Evolutionary conservation across 75 land plant species (phyloP).

Genomic region (Pinus albicaulis): DNA sequence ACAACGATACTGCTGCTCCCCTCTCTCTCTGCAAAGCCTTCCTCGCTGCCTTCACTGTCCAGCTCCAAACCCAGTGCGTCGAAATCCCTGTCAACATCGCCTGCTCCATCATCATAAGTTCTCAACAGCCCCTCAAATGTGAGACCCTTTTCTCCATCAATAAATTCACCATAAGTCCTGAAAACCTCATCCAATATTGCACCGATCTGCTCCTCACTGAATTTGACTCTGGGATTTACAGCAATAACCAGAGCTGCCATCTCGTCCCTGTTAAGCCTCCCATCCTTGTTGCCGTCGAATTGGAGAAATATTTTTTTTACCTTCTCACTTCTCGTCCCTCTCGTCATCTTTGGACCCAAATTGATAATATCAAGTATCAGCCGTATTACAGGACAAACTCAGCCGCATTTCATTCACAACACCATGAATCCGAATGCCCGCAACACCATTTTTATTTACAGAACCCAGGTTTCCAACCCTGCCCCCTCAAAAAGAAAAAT

Average conservation of each 20-base stretch:
- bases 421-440: no score
- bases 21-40: slow-evolving; percentile 30
- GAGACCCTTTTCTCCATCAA: slow-evolving; percentile 72
- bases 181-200: slow-evolving; percentile 99
- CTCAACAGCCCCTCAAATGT: slow-evolving; percentile 80
- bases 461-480: no score
- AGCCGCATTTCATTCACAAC: no score
- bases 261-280: slow-evolving; percentile 84
- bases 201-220: slow-evolving; percentile 88
- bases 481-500: no score
- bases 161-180: slow-evolving; percentile 89
- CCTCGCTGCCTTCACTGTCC: slow-evolving; percentile 32
- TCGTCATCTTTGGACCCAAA: no score
- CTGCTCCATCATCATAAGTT: slow-evolving; percentile 98
- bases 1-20: slow-evolving; percentile 19
- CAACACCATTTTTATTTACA: no score
- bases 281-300: slow-evolving; percentile 82
- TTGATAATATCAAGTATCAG: no score
- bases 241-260: slow-evolving; percentile 97
- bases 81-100: slow-evolving; percentile 98
- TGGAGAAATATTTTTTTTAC: slow-evolving; percentile 83
- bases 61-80: slow-evolving; percentile 81
- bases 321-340: slow-evolving; percentile 60
- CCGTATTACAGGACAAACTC: no score
- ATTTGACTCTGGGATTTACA: slow-evolving; percentile 92